Evolutionary conservation across 306 rosid genomes (phyloP).

Genomic region (Cicer cuneatum): DNA sequence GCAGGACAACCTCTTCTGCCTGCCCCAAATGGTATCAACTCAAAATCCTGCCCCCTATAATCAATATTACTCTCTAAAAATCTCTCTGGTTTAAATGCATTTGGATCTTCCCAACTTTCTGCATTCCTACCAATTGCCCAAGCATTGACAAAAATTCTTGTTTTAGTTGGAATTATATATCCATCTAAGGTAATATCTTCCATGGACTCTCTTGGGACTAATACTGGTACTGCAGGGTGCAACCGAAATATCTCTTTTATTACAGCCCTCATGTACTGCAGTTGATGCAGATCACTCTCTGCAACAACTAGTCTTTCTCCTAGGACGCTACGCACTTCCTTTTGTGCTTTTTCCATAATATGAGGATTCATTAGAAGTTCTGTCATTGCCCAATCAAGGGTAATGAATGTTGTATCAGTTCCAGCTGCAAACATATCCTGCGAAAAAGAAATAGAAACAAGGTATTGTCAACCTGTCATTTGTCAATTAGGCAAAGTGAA

Average conservation of each 20-base stretch:
- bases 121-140: conserved; percentile 73
- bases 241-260: conserved; percentile 64
- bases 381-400: conserved; percentile 79
- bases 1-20: conserved; percentile 76
- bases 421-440: conserved; percentile 89
- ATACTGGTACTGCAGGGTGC: conserved; percentile 71
- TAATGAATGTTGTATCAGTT: conserved; percentile 69
- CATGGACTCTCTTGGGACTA: conserved; percentile 76
- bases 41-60: conserved; percentile 63
- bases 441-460: conserved; percentile 28
- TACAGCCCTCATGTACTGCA: conserved; percentile 59
- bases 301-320: conserved; percentile 54
- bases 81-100: conserved; percentile 66
- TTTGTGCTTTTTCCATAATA: conserved; percentile 65
- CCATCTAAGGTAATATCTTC: conserved; percentile 64
- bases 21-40: conserved; percentile 73
- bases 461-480: neutral
- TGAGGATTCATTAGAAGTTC: conserved; percentile 63
- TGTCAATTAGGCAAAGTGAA: conserved; percentile 3
- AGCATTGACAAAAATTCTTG: conserved; percentile 65
- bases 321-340: conserved; percentile 55
- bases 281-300: conserved; percentile 64
- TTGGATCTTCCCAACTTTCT: conserved; percentile 66
- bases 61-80: conserved; percentile 62
- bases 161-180: conserved; percentile 64